phyloP scores from a whole-genome alignment of 2,329 filamentous ascomycete species.

The Alternaria sp. region DNA sequence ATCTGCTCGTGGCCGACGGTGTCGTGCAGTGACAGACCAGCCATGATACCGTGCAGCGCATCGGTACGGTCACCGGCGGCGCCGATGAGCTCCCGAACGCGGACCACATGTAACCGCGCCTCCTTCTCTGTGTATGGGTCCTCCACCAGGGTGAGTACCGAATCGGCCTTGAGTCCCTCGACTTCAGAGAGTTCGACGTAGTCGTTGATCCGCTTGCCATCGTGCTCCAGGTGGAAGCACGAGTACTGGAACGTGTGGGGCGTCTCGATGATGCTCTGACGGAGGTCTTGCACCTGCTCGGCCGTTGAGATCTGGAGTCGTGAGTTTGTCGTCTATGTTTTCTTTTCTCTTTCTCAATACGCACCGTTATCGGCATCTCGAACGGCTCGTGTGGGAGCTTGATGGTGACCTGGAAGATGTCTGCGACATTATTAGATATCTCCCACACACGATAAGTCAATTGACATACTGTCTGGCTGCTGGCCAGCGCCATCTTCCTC shows the following conservation, averaged over 20 bases:
- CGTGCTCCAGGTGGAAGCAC: conserved; percentile 96
- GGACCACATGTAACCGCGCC: conserved; percentile 89
- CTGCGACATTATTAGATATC: conserved; percentile 36
- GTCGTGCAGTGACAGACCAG: conserved; percentile 88
- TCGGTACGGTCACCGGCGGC: conserved; percentile 89
- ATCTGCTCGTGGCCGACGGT: conserved; percentile 63
- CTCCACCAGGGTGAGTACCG: conserved; percentile 82
- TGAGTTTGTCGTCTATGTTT: conserved; percentile 24
- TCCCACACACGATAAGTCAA: neutral
- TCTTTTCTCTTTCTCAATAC: conserved; percentile 8
- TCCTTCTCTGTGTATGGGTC: conserved; percentile 99
- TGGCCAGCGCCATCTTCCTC: conserved; percentile 38
- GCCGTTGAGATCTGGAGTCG: conserved; percentile 76
- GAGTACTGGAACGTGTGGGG: conserved; percentile 95
- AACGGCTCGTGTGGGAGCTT: conserved; percentile 80
- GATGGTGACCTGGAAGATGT: conserved; percentile 75
- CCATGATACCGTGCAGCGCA: conserved; percentile 81
- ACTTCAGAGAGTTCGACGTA: conserved; percentile 93
- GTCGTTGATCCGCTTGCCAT: conserved; percentile 90
- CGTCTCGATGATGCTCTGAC: conserved; percentile 93
- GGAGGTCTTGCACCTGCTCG: conserved; percentile 96
- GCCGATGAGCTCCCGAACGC: conserved; percentile 90
- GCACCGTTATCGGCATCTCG: conserved; percentile 84
- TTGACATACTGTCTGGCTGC: conserved; percentile 40
- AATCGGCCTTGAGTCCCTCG: conserved; percentile 74